Percentiles rank a stretch among this genome's conserved stretches.
phyloP scores from a whole-genome alignment of 176 grass and related monocot genomes.

The Oryza brachyantha region DNA sequence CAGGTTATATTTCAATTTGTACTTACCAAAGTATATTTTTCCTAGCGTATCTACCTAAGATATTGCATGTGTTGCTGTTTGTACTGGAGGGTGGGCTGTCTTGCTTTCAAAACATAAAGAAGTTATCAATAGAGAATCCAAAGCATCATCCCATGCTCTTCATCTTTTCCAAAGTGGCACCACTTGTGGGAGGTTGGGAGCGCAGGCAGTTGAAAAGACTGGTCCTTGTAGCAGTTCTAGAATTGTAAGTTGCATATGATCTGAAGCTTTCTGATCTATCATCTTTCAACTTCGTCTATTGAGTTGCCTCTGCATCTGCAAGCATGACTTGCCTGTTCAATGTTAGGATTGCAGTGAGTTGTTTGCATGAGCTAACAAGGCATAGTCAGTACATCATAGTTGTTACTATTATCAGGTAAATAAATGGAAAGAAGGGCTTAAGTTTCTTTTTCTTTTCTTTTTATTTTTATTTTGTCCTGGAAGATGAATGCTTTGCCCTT shows the following conservation, averaged over 20 bases:
- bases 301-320: slow-evolving; percentile 4
- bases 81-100: slow-evolving; percentile 33
- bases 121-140: slow-evolving; percentile 10
- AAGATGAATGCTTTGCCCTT: background rate
- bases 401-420: slow-evolving; percentile 7
- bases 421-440: background rate
- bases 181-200: slow-evolving; percentile 48
- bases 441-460: background rate
- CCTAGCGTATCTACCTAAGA: slow-evolving; percentile 27
- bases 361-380: slow-evolving; percentile 5
- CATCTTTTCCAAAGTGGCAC: slow-evolving; percentile 50
- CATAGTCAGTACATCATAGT: background rate
- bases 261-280: slow-evolving; percentile 30
- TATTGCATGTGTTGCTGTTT: slow-evolving; percentile 26
- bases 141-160: slow-evolving; percentile 37
- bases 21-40: background rate
- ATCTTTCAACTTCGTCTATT: background rate
- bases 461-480: background rate
- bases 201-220: slow-evolving; percentile 55
- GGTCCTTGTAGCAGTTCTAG: slow-evolving; percentile 33
- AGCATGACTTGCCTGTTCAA: slow-evolving; percentile 18
- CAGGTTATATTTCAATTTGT: slow-evolving; percentile 9
- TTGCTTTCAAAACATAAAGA: slow-evolving; percentile 44
- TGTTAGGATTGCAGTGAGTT: background rate
- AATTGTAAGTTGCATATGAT: slow-evolving; percentile 44